Conservation (phyloP, 495 filamentous ascomycete genomes). For the Penicillium daleae region DNA sequence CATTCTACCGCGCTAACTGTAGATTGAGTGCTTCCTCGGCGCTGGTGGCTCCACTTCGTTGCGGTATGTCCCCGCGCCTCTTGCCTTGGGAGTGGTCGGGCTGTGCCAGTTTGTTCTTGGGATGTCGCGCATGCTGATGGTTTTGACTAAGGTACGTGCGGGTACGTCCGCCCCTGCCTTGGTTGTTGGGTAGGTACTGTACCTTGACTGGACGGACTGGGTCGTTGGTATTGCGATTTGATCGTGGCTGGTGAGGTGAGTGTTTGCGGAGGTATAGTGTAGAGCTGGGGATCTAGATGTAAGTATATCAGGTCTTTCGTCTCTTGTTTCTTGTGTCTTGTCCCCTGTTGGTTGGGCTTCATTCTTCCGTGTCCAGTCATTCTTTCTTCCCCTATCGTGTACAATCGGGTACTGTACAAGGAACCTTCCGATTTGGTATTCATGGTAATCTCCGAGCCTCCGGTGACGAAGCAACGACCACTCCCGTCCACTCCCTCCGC, state of each 20-base stretch:
- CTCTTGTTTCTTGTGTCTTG: no score
- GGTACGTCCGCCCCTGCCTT: neutral
- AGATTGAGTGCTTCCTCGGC: neutral
- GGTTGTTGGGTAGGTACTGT: neutral
- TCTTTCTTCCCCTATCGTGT: neutral
- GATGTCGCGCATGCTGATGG: conserved; percentile 34
- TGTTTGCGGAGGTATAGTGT: neutral
- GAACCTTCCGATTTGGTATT: neutral
- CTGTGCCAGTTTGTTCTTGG: conserved; percentile 12
- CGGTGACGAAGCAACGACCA: neutral
- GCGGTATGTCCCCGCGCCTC: conserved; percentile 1
- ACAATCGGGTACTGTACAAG: neutral
- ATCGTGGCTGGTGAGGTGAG: conserved; percentile 3
- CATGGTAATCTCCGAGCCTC: neutral
- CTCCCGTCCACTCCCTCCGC: no score
- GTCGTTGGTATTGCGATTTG: neutral
- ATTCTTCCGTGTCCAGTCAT: neutral
- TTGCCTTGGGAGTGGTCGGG: conserved; percentile 6
- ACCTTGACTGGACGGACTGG: neutral
- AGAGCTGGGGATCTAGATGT: neutral
- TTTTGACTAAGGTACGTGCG: conserved; percentile 1
- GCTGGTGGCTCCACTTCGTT: neutral
- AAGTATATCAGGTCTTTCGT: neutral
- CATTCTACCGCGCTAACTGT: neutral
- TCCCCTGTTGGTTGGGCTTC: no score